Evolutionary conservation across 257 asterid species (phyloP), one percentile per base, ranked within the genome.

Genomic region (Vinca minor): DNA sequence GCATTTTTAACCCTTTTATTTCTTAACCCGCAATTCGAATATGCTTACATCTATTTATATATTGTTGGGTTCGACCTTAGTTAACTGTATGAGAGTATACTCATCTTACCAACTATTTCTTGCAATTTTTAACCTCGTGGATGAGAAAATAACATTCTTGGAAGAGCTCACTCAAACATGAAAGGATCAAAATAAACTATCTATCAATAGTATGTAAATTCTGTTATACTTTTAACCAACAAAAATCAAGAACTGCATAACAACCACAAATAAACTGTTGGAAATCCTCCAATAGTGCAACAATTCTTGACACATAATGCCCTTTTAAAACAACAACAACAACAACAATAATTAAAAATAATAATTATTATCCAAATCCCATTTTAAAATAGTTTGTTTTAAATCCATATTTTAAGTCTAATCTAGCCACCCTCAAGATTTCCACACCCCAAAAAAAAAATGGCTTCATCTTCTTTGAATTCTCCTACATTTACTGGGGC

Each of bases 211-310:
- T 47, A 49, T 21, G 56, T 49, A 21, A 47, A 47, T 20, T 28
- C 55, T n/a, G 12, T 10, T 1, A 9, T 45, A 34, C 25, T 49
- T 12, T 21, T n/a, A 23, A 63, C 42, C 39, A 21, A 64, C 59
- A 32, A 29, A 64, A 64, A 25, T 18, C 46, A 65, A 65, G 18
- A 31, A 44, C 35, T 34, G 59, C 23, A 21, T 63, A 36, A 5
- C 61, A 63, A 42, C 76, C 76, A 57, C 65, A 48, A 41, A 52
- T 38, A 21, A 32, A 55, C 42, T 25, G n/a, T 64, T 64, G 74
- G 73, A 63, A 12, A 49, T 14, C 79, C 76, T 71, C 68, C 59
- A 75, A 52, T 68, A 21, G 35, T 42, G 39, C 50, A 46, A 36
- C 23, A 71, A 45, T 23, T 55, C 21, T 32, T 29, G 44, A 50